These are phyloP conservation scores for Tolypocladium amazonense DNA, from an alignment of 2,329 filamentous ascomycete species.

Conservation along the genomic window DNA sequence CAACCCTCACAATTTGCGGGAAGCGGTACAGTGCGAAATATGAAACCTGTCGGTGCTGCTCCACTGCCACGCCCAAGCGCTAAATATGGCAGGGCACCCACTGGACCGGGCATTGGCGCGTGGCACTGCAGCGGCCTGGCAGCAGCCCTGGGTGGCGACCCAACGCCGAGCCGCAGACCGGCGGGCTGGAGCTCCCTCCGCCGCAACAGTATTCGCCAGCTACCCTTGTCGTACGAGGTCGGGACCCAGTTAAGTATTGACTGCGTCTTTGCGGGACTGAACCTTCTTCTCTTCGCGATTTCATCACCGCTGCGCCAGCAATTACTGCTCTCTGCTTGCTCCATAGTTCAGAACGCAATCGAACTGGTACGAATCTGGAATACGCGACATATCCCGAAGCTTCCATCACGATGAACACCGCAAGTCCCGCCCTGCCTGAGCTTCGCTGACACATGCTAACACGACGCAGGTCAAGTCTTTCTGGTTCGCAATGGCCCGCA, in stretches of 20 bases:
- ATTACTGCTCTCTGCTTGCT: too few species aligned
- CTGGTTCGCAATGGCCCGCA: slow-evolving; percentile 38
- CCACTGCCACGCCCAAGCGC: background rate
- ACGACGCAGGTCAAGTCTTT: slow-evolving; percentile 48
- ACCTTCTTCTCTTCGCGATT: background rate
- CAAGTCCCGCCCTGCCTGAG: slow-evolving; percentile 18
- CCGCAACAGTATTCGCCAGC: background rate
- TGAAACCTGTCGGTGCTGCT: background rate
- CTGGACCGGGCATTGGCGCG: background rate
- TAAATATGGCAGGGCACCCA: background rate
- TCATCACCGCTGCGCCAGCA: background rate
- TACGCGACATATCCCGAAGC: background rate
- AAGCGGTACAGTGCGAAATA: background rate
- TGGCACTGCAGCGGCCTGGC: too few species aligned
- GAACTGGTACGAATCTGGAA: background rate
- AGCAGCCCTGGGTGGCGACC: background rate
- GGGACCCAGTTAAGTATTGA: background rate
- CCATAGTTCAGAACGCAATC: background rate
- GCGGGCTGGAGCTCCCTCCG: too few species aligned
- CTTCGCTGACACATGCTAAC: slow-evolving; percentile 1
- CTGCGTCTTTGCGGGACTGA: background rate
- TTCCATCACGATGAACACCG: slow-evolving; percentile 40
- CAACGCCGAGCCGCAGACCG: background rate
- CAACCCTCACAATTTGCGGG: background rate
- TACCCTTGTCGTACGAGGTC: background rate